phyloP scores from a whole-genome alignment of 2,329 filamentous ascomycete genomes.

The Amylocarpus encephaloides region DNA sequence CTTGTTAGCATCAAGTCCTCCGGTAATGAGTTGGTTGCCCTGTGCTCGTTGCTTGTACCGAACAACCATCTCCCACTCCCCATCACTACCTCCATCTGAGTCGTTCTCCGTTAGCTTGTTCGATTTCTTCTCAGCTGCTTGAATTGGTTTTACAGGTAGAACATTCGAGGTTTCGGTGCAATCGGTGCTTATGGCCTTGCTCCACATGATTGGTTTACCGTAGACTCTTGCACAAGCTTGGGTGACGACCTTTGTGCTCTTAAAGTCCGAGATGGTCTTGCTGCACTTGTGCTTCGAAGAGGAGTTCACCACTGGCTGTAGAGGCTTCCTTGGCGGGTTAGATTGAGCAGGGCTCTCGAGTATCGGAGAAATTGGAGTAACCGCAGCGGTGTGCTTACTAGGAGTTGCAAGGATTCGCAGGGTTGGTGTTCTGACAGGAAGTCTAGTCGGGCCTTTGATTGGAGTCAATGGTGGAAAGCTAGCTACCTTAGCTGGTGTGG shows the following conservation, averaged over 20 bases:
- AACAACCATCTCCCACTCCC: slow-evolving; percentile 1
- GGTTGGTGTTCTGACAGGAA: slow-evolving; percentile 3
- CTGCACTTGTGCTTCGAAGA: no score
- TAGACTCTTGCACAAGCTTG: no score
- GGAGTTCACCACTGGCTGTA: no score
- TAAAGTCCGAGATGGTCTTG: no score
- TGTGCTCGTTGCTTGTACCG: background rate
- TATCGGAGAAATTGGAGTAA: background rate
- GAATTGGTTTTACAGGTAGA: no score
- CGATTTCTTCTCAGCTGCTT: no score
- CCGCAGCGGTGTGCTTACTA: background rate
- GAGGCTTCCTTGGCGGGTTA: background rate
- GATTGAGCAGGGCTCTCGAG: background rate
- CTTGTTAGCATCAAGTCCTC: background rate
- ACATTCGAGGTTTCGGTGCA: background rate
- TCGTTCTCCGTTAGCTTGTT: background rate
- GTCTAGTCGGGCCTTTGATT: background rate
- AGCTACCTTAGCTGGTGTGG: background rate
- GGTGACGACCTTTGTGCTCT: no score
- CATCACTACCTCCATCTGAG: background rate
- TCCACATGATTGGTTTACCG: no score
- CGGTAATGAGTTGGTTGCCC: background rate
- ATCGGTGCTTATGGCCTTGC: no score
- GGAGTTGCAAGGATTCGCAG: slow-evolving; percentile 1
- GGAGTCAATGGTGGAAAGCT: background rate